Conservation (phyloP, 306 rosid species). For the Pyrus pyrifolia region DNA sequence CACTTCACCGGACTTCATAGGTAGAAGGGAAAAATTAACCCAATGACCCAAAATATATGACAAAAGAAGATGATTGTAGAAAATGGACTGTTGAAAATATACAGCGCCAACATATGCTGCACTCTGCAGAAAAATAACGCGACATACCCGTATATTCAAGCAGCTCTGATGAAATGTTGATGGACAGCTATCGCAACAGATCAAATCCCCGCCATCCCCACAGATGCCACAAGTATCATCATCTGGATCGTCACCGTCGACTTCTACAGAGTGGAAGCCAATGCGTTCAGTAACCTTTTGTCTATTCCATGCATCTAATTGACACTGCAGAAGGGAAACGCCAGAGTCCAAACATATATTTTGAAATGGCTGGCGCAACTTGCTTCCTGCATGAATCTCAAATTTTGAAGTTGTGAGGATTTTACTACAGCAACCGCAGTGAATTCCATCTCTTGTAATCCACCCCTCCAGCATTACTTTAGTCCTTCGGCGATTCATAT, state of each 20-base stretch:
- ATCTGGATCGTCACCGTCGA: slow-evolving; percentile 82
- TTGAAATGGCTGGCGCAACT: slow-evolving; percentile 84
- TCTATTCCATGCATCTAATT: slow-evolving; percentile 81
- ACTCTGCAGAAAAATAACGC: slow-evolving; percentile 7
- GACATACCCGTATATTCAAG: slow-evolving; percentile 60
- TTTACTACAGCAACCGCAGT: slow-evolving; percentile 94
- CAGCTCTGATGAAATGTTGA: slow-evolving; percentile 93
- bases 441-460: slow-evolving; percentile 94
- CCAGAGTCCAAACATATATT: slow-evolving; percentile 90
- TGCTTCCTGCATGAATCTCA: slow-evolving; percentile 96
- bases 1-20: not conserved
- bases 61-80: not conserved
- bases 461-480: slow-evolving; percentile 83
- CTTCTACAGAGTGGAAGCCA: slow-evolving; percentile 59
- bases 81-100: not conserved
- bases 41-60: not conserved
- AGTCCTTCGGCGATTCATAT: slow-evolving; percentile 70
- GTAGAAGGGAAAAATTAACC: not conserved
- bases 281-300: slow-evolving; percentile 56
- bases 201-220: slow-evolving; percentile 95
- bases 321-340: slow-evolving; percentile 84
- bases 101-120: not conserved
- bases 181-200: slow-evolving; percentile 95
- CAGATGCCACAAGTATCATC: slow-evolving; percentile 95
- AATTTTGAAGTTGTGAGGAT: slow-evolving; percentile 86